These are phyloP conservation scores for Friedmanniomyces simplex DNA, from an alignment of 495 filamentous ascomycete species.

Conservation along the genomic window DNA sequence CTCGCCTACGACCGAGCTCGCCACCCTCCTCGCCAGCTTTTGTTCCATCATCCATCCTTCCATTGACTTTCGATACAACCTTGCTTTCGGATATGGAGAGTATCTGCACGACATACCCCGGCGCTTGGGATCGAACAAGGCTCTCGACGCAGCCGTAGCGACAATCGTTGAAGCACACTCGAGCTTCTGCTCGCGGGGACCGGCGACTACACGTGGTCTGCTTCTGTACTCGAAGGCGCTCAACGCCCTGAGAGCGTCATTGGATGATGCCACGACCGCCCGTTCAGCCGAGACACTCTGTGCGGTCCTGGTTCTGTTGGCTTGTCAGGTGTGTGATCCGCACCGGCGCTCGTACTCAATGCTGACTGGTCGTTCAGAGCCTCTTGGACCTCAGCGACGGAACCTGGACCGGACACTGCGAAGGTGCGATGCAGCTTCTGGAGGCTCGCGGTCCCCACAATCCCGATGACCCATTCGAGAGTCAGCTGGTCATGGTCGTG, in stretches of 20 bases:
- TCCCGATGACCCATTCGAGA: neutral
- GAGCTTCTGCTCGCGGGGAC: neutral
- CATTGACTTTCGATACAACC: neutral
- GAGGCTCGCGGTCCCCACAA: constrained; percentile 1
- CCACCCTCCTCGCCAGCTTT: neutral
- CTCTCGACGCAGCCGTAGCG: constrained; percentile 15
- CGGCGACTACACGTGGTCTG: neutral
- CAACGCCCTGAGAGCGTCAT: neutral
- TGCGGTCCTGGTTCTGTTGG: constrained; percentile 11
- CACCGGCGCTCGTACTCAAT: neutral
- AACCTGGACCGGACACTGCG: neutral
- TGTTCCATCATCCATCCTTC: constrained; percentile 1
- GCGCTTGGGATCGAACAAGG: constrained; percentile 10
- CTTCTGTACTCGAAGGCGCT: constrained; percentile 6
- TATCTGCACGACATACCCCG: constrained; percentile 10
- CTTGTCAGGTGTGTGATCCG: constrained; percentile 12
- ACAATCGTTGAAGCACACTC: constrained; percentile 1
- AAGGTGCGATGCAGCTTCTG: neutral
- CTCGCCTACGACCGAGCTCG: neutral
- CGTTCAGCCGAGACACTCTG: constrained; percentile 12
- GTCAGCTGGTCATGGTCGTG: neutral
- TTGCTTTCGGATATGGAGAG: constrained; percentile 4
- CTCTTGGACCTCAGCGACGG: neutral
- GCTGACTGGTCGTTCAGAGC: neutral
- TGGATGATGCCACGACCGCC: constrained; percentile 3